Evolutionary conservation across 2,329 filamentous ascomycete genomes (phyloP).

Genomic region (Cytospora piceae): DNA sequence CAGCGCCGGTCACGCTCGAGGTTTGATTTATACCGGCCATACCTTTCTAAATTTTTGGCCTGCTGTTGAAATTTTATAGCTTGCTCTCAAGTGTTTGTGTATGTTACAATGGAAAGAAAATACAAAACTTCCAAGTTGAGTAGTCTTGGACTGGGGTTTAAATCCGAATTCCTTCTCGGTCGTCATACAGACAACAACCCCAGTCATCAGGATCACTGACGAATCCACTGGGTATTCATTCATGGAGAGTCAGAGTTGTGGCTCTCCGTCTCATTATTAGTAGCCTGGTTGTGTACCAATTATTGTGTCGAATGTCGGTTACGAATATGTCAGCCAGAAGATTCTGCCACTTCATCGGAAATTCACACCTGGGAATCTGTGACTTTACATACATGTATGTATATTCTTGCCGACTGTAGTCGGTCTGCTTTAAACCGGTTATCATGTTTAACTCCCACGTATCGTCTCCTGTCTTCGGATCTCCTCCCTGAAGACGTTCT

Average conservation of each 20-base stretch:
- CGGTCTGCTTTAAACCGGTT: background rate
- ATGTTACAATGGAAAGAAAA: background rate
- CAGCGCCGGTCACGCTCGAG: background rate
- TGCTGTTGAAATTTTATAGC: no score
- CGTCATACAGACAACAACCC: background rate
- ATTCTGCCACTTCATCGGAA: no score
- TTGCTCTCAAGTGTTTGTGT: background rate
- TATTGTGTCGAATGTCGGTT: no score
- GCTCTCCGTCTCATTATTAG: no score
- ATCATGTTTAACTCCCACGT: background rate
- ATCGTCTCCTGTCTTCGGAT: conserved; percentile 39
- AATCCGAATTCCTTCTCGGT: background rate
- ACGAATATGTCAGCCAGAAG: no score
- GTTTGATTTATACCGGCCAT: background rate
- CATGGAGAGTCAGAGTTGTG: no score
- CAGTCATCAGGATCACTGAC: background rate
- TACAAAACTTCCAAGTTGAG: background rate
- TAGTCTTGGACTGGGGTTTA: background rate
- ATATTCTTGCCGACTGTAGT: background rate
- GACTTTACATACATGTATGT: background rate
- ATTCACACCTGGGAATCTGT: background rate
- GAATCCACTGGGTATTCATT: no score
- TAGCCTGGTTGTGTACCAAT: no score
- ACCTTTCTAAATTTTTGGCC: no score
- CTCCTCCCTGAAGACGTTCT: conserved; percentile 45